These are phyloP conservation scores for Cytospora leucostoma DNA, from an alignment of 2,329 filamentous ascomycete species.

Conservation along the genomic window DNA sequence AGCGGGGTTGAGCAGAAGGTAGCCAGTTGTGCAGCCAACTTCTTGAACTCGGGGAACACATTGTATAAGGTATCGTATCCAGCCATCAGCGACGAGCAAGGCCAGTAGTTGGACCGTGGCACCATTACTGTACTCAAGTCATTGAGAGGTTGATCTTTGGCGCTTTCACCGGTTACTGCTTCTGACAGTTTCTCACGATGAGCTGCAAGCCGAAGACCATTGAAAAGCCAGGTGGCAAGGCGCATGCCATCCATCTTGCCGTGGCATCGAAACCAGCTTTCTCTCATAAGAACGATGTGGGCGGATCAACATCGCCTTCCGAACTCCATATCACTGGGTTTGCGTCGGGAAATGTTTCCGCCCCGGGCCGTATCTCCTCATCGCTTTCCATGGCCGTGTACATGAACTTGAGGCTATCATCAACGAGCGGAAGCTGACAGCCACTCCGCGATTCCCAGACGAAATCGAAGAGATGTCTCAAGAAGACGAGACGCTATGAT, in stretches of 20 bases:
- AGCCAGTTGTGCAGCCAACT: conserved; percentile 66
- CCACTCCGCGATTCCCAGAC: too few relatives aligned
- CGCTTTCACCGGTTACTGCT: conserved; percentile 62
- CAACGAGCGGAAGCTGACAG: too few relatives aligned
- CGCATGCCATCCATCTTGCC: conserved; percentile 52
- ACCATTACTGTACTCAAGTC: conserved; percentile 59
- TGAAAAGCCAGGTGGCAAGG: conserved; percentile 46
- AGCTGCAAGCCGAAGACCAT: conserved; percentile 65
- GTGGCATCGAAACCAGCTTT: conserved; percentile 43
- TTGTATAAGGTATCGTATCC: conserved; percentile 64
- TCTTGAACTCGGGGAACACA: conserved; percentile 72
- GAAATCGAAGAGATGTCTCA: not conserved
- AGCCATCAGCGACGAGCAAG: conserved; percentile 59
- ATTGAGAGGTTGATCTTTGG: conserved; percentile 52
- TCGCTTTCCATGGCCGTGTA: too few relatives aligned
- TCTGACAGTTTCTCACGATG: conserved; percentile 64
- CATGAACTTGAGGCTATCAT: too few relatives aligned
- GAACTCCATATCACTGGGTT: conserved; percentile 33
- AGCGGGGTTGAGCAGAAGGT: conserved; percentile 64
- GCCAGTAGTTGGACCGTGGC: conserved; percentile 57
- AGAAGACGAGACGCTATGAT: conserved; percentile 4
- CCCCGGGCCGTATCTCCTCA: too few relatives aligned
- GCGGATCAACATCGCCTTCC: conserved; percentile 38
- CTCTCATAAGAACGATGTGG: conserved; percentile 43
- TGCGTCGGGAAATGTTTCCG: conserved; percentile 30